Evolutionary conservation across 1,284 basidiomycete genomes (phyloP), one percentile per base, ranked within the genome.

Genomic region (Sanghuangporus weigelae): DNA sequence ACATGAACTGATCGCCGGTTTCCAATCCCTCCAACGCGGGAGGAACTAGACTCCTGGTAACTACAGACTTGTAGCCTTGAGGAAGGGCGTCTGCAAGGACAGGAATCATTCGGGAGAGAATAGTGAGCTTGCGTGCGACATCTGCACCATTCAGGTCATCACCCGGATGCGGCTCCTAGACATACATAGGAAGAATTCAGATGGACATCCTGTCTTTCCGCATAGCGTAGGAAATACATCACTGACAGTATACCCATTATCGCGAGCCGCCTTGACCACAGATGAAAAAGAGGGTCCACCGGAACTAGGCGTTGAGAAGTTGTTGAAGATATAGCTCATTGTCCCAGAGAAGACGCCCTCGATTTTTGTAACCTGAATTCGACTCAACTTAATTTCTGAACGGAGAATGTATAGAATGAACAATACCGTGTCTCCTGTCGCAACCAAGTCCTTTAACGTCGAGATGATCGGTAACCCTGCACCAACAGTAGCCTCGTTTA

Each of bases 261-360:
- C 90, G 63, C 94, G 90, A 14, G 97, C 97, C 48, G 89, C 76
- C 68, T 85, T 85, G 68, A 99, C 96, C 57, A 99, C 89, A 19
- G 93, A 89, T 2, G 93, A 96, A 77, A 99, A 98, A 44, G 78
- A 77, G 0, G 86, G 85, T 0, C 86, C 85, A 53, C 79, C 81
- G 26, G 79, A 75, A 23, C 77, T 77, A 0, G 84, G 84, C 0
- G 83, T 85, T 4, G 91, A 94, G 75, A 95, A 99, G 69, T 95
- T 89, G 78, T 99, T 99, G 83, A 99, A 99, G 77, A 99, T 98
- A 80, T 99, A 99, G 73, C 91, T 94, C 80, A 99, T 87, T 0
- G 96, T 99, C 3, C 96, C 96, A 7, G 92, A 95, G 75, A 96
- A 90, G 48, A 96, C 93, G 46, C 90, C 90, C 74, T 93, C 91